These are phyloP conservation scores for Globisporangium rhizosaccharum DNA, from an alignment of 352 stramenopile species.

Conservation along the genomic window DNA sequence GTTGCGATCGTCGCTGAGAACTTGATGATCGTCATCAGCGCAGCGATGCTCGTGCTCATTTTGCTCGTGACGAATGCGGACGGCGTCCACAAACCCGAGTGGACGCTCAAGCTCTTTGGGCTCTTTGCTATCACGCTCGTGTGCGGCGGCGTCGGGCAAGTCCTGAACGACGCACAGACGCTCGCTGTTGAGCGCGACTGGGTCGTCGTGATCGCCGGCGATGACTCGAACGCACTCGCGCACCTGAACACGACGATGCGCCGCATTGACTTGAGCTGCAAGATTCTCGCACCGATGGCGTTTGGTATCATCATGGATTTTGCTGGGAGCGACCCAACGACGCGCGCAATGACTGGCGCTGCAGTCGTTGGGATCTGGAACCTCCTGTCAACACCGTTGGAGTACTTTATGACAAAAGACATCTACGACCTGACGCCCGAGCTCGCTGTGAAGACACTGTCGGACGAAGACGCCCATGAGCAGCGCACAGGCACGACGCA, in stretches of 20 bases:
- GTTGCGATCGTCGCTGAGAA: conserved; percentile 75
- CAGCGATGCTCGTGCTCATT: conserved; percentile 52
- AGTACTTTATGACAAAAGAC: conserved; percentile 69
- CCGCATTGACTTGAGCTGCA: conserved; percentile 78
- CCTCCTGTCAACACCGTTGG: conserved; percentile 64
- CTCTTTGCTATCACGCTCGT: conserved; percentile 53
- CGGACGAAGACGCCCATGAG: conserved; percentile 15
- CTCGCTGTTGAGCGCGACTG: conserved; percentile 82
- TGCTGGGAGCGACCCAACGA: conserved; percentile 51
- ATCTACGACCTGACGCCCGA: conserved; percentile 54
- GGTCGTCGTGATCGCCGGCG: conserved; percentile 74
- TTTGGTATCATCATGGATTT: conserved; percentile 84
- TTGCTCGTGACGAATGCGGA: conserved; percentile 58
- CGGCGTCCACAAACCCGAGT: conserved; percentile 45
- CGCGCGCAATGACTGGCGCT: conserved; percentile 54
- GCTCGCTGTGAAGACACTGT: conserved; percentile 29
- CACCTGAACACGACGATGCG: conserved; percentile 76
- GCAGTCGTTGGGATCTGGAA: conserved; percentile 75
- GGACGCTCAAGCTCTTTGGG: conserved; percentile 35
- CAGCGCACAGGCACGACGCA: conserved; percentile 11
- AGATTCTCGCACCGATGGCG: conserved; percentile 62
- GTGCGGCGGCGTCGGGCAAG: conserved; percentile 62
- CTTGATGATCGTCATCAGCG: conserved; percentile 65
- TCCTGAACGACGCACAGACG: conserved; percentile 74
- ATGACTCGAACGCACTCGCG: conserved; percentile 40